phyloP scores from a whole-genome alignment of 2,329 filamentous ascomycete species.

The Apiospora hydei region DNA sequence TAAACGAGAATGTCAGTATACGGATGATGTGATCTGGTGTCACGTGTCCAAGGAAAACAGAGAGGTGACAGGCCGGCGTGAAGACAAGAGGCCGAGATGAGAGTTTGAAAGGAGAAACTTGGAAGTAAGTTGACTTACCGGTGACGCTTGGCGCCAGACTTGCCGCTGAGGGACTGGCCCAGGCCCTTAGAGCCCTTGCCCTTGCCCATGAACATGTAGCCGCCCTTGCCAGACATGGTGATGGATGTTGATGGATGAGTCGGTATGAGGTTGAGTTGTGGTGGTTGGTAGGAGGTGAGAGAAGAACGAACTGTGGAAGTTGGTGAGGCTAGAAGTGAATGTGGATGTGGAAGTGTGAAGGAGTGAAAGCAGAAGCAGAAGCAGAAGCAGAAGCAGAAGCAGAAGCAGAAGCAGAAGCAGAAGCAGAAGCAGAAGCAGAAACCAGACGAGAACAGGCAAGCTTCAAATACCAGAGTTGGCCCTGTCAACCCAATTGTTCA shows the following conservation, averaged over 20 bases:
- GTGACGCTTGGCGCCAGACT: slow-evolving; percentile 29
- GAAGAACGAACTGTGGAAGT: not conserved
- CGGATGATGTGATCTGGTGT: not conserved
- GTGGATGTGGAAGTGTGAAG: not conserved
- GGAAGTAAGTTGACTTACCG: slow-evolving; percentile 22
- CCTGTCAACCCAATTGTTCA: not conserved
- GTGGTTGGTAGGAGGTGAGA: not conserved
- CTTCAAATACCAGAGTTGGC: not conserved
- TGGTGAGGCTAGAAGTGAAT: not conserved
- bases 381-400: not conserved
- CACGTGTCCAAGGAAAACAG: not conserved
- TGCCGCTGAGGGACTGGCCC: slow-evolving; percentile 23
- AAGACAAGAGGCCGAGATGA: not conserved
- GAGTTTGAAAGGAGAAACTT: not conserved
- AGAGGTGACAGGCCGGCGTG: not conserved
- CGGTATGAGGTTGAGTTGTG: not conserved
- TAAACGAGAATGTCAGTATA: not conserved
- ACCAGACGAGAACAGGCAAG: not conserved
- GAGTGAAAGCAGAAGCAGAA: not conserved
- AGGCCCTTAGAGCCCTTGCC: slow-evolving; percentile 27
- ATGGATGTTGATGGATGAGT: not conserved
- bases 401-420: not conserved
- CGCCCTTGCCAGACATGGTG: slow-evolving; percentile 6
- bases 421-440: not conserved
- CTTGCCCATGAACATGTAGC: slow-evolving; percentile 10